Evolutionary conservation across 192 early-diverging fungal species (phyloP).

Genomic region (Geranomyces variabilis): DNA sequence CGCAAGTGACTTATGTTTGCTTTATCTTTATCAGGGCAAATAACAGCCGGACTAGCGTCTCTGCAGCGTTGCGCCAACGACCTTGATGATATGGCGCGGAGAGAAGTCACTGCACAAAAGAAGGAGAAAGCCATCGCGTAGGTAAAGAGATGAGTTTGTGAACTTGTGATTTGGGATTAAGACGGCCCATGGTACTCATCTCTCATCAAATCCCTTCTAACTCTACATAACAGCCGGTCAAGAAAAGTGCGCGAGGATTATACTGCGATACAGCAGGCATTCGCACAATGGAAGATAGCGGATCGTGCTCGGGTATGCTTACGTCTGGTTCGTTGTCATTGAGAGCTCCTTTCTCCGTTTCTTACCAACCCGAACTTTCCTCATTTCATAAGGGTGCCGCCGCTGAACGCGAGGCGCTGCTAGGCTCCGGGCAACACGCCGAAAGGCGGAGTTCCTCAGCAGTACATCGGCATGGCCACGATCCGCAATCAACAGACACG

Average conservation of each 20-base stretch:
- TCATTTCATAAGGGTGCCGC: conserved; percentile 21
- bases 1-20: too few relatives aligned
- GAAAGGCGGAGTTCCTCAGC: conserved; percentile 30
- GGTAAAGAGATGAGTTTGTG: conserved; percentile 28
- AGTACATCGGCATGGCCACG: conserved; percentile 1
- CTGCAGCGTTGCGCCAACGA: conserved; percentile 47
- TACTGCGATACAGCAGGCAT: conserved; percentile 25
- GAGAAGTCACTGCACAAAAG: conserved; percentile 54
- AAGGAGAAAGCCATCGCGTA: conserved; percentile 53
- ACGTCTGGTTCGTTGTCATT: not conserved
- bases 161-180: too few relatives aligned
- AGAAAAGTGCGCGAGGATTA: conserved; percentile 44
- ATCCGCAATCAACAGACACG: conserved; percentile 22
- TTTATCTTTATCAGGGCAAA: conserved; percentile 25
- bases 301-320: conserved; percentile 26
- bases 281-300: conserved; percentile 31
- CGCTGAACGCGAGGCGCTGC: conserved; percentile 39
- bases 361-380: not conserved
- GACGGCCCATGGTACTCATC: too few relatives aligned
- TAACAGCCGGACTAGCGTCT: conserved; percentile 40
- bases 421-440: conserved; percentile 32
- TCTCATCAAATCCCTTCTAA: too few relatives aligned
- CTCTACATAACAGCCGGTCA: conserved; percentile 34
- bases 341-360: not conserved
- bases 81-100: conserved; percentile 42